phyloP scores from a whole-genome alignment of 148 eudicot species.

The Camellia japonica region DNA sequence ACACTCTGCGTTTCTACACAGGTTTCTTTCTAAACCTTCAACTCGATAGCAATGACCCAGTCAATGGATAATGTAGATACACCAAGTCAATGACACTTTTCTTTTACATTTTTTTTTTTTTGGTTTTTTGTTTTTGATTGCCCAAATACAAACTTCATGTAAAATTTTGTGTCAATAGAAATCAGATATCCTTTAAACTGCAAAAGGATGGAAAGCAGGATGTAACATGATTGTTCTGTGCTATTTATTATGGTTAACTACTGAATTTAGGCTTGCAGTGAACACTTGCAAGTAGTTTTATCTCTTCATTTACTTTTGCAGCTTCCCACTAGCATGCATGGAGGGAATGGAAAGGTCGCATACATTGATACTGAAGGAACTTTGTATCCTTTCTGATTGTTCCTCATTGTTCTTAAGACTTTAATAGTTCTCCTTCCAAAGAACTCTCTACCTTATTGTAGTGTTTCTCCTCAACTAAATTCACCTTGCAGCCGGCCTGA shows the following conservation, averaged over 20 bases:
- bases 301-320: conserved; percentile 26
- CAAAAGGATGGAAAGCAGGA: background rate
- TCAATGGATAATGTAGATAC: background rate
- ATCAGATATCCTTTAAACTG: background rate
- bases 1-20: conserved; percentile 92
- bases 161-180: background rate
- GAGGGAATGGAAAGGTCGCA: conserved; percentile 97
- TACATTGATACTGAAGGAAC: conserved; percentile 98
- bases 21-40: conserved; percentile 36
- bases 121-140: background rate
- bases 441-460: background rate
- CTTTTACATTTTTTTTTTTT: background rate
- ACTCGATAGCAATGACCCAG: background rate
- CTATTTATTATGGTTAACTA: background rate
- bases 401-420: background rate
- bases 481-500: conserved; percentile 77
- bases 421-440: background rate
- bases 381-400: conserved; percentile 66
- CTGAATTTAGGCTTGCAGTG: background rate
- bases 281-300: background rate
- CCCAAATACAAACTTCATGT: background rate
- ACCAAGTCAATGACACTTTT: too few relatives aligned
- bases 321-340: conserved; percentile 88
- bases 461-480: conserved; percentile 32
- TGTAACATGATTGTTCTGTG: background rate